Base-by-base conservation (phyloP, 2,329 filamentous ascomycete species). In the Colletotrichum lentis region DNA sequence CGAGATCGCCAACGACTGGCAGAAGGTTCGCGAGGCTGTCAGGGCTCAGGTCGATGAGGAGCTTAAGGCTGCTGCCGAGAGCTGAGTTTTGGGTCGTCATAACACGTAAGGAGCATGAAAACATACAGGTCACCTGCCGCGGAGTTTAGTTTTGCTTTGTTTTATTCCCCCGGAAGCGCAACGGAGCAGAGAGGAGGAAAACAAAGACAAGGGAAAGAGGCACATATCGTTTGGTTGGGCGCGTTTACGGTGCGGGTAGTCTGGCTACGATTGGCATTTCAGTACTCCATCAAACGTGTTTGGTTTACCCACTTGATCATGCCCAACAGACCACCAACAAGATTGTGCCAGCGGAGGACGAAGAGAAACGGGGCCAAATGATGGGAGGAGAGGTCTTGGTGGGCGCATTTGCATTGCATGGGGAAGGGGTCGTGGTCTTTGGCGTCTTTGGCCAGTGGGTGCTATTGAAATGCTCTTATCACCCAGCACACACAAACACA, bases 11-110 rank as follows among this genome's bases (percentile, higher is more conserved):
- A 91, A 88, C 70, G 87, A 89, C 55, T 95, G 92, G 90, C 82
- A 91, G 78, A 88, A 86, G 24, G 91, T 97, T 20, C 84, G 93
- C 70, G 88, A 90, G 74, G 85, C 96, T 71, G 89, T 97, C 5
- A 88, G 90, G 77, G 84, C 85, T 69, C 88, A 94, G 78, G 91
- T 96, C 10, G 89, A 87, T 67, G 80, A 85, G 74, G 89, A 91
- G 77, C 80, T 91, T 37, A 67, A 71, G 49, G 68, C 63, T 27
- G 20, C 39, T 14, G 43, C 39, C 27, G 47, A 69, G 18, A 69
- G 62, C 66, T 66, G 55, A 69, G 18, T 27, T 35, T 11, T 24
- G 31, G 50, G 5, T 43, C 18, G 18, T 35, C 31, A 35, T 10
- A 52, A 62, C 49, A 52, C 41, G 6, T 39, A 46, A 56, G 22